Conservation (phyloP, 2,329 filamentous ascomycete genomes). For the Onygenales sp. region DNA sequence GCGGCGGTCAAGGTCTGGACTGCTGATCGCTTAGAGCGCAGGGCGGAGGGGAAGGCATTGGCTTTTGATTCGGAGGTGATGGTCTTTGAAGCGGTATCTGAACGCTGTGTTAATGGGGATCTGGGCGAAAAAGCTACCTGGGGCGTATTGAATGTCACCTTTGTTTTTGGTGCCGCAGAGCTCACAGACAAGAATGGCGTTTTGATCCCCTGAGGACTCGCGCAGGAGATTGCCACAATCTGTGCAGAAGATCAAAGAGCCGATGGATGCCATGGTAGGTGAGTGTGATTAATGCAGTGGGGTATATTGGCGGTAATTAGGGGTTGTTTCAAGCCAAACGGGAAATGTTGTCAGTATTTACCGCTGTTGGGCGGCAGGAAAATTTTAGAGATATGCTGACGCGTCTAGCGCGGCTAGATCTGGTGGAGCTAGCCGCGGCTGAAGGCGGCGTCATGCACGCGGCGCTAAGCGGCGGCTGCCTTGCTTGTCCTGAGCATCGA, state of each 20-base stretch:
- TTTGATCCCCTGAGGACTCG: slow-evolving; percentile 63
- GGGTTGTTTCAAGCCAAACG: slow-evolving; percentile 1
- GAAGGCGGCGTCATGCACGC: slow-evolving; percentile 3
- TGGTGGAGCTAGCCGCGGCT: neutral
- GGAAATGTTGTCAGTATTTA: neutral
- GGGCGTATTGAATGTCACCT: slow-evolving; percentile 43
- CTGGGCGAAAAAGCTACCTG: neutral
- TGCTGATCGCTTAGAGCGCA: slow-evolving; percentile 77
- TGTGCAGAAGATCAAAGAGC: slow-evolving; percentile 83
- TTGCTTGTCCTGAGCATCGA: neutral
- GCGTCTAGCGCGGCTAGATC: neutral
- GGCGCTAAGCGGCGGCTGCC: slow-evolving; percentile 5
- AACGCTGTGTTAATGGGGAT: slow-evolving; percentile 13
- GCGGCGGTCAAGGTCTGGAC: slow-evolving; percentile 72
- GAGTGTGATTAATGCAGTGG: neutral
- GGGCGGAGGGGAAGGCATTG: slow-evolving; percentile 78
- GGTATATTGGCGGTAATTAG: neutral
- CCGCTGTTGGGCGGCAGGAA: too few relatives aligned
- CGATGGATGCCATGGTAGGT: slow-evolving; percentile 68
- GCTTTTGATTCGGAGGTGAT: slow-evolving; percentile 79
- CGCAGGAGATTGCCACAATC: slow-evolving; percentile 88
- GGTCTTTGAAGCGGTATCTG: slow-evolving; percentile 65
- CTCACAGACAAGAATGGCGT: slow-evolving; percentile 70
- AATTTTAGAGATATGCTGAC: too few relatives aligned
- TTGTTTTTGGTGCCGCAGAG: slow-evolving; percentile 77